Conservation (phyloP, 2,329 filamentous ascomycete genomes). For the Ustulina deusta region DNA sequence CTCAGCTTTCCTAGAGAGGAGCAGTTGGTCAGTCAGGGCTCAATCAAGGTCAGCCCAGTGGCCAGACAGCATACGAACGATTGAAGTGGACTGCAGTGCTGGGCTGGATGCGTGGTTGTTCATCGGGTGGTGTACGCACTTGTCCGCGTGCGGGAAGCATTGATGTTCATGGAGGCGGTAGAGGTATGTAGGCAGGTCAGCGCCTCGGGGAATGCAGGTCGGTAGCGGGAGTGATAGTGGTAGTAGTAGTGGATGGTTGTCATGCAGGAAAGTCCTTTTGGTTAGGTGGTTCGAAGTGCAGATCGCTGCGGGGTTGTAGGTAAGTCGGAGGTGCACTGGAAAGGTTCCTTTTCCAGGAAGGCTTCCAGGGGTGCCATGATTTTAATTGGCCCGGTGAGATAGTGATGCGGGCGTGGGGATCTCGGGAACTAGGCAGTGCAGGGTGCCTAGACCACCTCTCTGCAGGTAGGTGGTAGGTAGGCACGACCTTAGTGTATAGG, state of each 20-base stretch:
- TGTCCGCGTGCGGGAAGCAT: conserved; percentile 17
- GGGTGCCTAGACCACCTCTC: conserved; percentile 6
- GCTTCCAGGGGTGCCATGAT: conserved; percentile 17
- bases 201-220: neutral
- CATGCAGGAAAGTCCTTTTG: conserved; percentile 26
- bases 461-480: neutral
- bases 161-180: conserved; percentile 13
- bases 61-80: neutral
- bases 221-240: neutral
- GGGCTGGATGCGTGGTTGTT: conserved; percentile 9
- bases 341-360: conserved; percentile 24
- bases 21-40: conserved; percentile 20
- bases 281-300: conserved; percentile 24
- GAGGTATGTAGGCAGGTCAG: neutral
- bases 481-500: neutral
- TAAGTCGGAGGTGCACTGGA: conserved; percentile 19
- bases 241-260: conserved; percentile 13
- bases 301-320: conserved; percentile 34
- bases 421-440: conserved; percentile 26
- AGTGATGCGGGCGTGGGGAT: conserved; percentile 5
- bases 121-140: conserved; percentile 27
- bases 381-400: conserved; percentile 23
- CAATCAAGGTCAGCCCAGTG: neutral
- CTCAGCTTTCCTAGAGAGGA: conserved; percentile 30
- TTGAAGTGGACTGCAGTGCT: neutral